Conservation (phyloP, 208 protist genomes). For the Crithidia expoeki region DNA sequence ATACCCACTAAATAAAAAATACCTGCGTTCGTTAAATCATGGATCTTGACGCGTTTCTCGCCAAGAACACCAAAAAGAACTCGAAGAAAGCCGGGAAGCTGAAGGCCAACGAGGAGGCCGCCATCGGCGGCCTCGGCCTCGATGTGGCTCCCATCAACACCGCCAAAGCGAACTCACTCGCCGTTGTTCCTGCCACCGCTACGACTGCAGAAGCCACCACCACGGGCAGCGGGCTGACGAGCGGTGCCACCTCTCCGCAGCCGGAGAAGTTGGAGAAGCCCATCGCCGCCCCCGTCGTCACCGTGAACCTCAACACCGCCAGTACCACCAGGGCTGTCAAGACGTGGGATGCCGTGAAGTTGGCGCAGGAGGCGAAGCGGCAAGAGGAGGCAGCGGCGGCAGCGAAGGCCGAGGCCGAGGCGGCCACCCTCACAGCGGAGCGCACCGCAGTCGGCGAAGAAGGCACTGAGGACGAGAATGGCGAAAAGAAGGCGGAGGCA, state of each 20-base stretch:
- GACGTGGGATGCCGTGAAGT: constrained; percentile 57
- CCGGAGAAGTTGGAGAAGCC: constrained; percentile 16
- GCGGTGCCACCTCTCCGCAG: constrained; percentile 1
- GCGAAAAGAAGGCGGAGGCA: constrained; percentile 25
- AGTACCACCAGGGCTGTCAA: constrained; percentile 45
- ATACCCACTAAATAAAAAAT: constrained; percentile 21
- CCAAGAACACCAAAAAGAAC: constrained; percentile 73
- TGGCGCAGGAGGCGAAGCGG: constrained; percentile 20
- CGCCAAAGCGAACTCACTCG: constrained; percentile 17
- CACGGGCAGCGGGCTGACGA: constrained; percentile 1
- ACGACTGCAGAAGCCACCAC: constrained; percentile 4
- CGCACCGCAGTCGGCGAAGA: constrained; percentile 4
- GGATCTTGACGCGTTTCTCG: constrained; percentile 70
- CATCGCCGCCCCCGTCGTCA: constrained; percentile 15
- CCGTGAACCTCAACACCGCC: constrained; percentile 24
- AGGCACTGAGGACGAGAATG: neutral
- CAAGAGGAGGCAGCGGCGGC: constrained; percentile 21
- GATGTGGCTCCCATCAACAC: constrained; percentile 34
- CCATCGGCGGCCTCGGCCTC: constrained; percentile 45
- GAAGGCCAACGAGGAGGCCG: constrained; percentile 49
- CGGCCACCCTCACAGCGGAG: constrained; percentile 16
- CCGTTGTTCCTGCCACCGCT: neutral
- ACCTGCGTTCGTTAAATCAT: constrained; percentile 25
- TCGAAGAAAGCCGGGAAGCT: constrained; percentile 62
- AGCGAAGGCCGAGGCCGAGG: constrained; percentile 28